A percentile compares a stretch with the other conserved stretches of the same genome.
Conservation (phyloP, 1,284 basidiomycete species). For the Apiotrichum gamsii region DNA sequence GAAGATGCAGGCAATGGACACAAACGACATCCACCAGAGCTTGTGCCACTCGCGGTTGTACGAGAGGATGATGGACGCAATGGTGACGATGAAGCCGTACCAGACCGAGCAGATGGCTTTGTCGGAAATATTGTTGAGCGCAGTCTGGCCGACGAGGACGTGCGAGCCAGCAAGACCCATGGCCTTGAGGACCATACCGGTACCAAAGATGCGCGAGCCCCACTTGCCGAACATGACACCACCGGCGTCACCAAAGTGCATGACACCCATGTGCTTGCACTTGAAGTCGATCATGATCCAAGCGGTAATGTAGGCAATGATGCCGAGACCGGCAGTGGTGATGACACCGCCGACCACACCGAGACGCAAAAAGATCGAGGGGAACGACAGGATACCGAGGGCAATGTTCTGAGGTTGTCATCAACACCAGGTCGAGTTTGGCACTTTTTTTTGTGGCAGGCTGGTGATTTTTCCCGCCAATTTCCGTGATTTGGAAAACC, state of each 20-base stretch:
- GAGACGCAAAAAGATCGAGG: constrained; percentile 35
- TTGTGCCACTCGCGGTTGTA: constrained; percentile 33
- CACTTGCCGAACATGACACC: constrained; percentile 36
- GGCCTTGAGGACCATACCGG: constrained; percentile 34
- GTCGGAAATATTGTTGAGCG: constrained; percentile 27
- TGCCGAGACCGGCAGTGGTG: constrained; percentile 28
- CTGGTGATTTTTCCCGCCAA: no score
- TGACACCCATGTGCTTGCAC: constrained; percentile 36
- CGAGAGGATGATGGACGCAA: constrained; percentile 28
- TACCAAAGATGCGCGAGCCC: constrained; percentile 29
- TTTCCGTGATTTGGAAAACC: no score
- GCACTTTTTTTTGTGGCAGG: no score
- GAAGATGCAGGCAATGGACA: constrained; percentile 33
- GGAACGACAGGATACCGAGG: constrained; percentile 39
- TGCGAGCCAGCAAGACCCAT: constrained; percentile 41
- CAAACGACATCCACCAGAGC: constrained; percentile 30
- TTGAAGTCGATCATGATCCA: constrained; percentile 45
- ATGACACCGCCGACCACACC: constrained; percentile 40
- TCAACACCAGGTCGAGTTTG: background rate
- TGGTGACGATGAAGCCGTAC: constrained; percentile 32
- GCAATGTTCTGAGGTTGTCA: constrained; percentile 30
- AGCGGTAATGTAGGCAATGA: constrained; percentile 33
- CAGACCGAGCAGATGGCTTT: constrained; percentile 41
- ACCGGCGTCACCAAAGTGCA: constrained; percentile 42
- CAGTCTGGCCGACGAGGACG: constrained; percentile 36